phyloP scores from a whole-genome alignment of 495 filamentous ascomycete genomes.

The Hypoxylon cercidicola region DNA sequence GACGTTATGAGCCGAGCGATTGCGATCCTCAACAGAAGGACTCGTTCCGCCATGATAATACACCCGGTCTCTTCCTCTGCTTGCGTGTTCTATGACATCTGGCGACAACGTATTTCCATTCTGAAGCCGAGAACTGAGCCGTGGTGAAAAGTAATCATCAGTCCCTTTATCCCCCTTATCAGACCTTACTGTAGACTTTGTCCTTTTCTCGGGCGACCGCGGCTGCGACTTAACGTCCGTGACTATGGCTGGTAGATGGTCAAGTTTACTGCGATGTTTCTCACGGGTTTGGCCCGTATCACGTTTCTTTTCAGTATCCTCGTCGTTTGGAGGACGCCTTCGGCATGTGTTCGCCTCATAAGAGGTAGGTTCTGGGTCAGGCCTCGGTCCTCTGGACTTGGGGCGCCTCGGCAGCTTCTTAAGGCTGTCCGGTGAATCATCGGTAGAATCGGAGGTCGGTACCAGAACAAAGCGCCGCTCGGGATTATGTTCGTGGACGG shows the following conservation, averaged over 20 bases:
- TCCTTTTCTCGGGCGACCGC: slow-evolving; percentile 28
- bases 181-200: slow-evolving; percentile 46
- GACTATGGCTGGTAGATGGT: slow-evolving; percentile 44
- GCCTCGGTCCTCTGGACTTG: slow-evolving; percentile 34
- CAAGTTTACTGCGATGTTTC: slow-evolving; percentile 35
- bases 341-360: slow-evolving; percentile 57
- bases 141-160: slow-evolving; percentile 49
- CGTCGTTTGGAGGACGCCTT: slow-evolving; percentile 48
- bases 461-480: slow-evolving; percentile 60
- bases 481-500: slow-evolving; percentile 56
- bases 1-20: slow-evolving; percentile 39
- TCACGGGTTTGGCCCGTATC: slow-evolving; percentile 34
- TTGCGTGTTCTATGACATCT: slow-evolving; percentile 49
- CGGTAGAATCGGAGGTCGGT: slow-evolving; percentile 44
- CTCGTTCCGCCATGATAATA: slow-evolving; percentile 50
- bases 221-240: slow-evolving; percentile 30
- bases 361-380: slow-evolving; percentile 29
- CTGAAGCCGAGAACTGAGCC: slow-evolving; percentile 32
- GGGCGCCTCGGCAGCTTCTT: slow-evolving; percentile 23
- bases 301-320: slow-evolving; percentile 28
- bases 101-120: slow-evolving; percentile 34
- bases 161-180: slow-evolving; percentile 19
- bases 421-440: slow-evolving; percentile 16
- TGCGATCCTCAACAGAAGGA: slow-evolving; percentile 28
- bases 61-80: slow-evolving; percentile 51